A percentile compares a stretch with the other conserved stretches of the same genome.
Evolutionary conservation across 345 rosid species (phyloP).

Genomic region (Cardamine occulta): DNA sequence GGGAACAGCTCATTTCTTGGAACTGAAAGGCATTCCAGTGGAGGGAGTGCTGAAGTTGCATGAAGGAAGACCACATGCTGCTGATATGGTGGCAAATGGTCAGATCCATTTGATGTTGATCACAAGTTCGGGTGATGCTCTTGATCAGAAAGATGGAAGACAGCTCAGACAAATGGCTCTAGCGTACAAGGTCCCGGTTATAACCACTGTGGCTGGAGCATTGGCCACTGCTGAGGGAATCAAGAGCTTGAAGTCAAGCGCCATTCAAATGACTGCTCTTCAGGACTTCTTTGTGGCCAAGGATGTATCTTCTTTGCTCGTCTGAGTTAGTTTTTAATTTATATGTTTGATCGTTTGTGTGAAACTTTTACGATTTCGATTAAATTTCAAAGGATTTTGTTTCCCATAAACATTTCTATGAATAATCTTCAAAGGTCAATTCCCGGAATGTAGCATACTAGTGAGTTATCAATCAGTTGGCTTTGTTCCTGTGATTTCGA

Average conservation of each 20-base stretch:
- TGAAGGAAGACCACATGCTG: conserved; percentile 94
- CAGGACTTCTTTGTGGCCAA: conserved; percentile 79
- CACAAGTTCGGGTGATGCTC: conserved; percentile 84
- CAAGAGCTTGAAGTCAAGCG: conserved; percentile 68
- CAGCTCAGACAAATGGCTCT: conserved; percentile 92
- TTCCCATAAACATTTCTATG: conserved; percentile 27
- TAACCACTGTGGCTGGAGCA: conserved; percentile 93
- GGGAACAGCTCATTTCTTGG: conserved; percentile 88
- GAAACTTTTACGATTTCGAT: conserved; percentile 9
- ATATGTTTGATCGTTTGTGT: conserved; percentile 25
- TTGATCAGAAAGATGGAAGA: conserved; percentile 87
- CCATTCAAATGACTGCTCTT: conserved; percentile 72
- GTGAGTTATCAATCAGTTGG: too few relatives aligned
- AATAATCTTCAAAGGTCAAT: conserved; percentile 27
- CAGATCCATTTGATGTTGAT: conserved; percentile 90
- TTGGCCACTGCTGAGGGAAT: conserved; percentile 89
- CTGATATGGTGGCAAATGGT: conserved; percentile 93
- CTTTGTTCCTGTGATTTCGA: not conserved
- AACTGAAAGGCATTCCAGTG: conserved; percentile 68
- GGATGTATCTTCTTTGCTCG: conserved; percentile 33
- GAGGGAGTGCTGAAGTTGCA: conserved; percentile 91
- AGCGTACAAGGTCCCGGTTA: conserved; percentile 87
- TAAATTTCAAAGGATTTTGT: conserved; percentile 28
- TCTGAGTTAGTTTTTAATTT: conserved; percentile 29
- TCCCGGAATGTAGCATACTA: not conserved